A percentile compares a stretch with the other conserved stretches of the same genome.
Evolutionary conservation across 2,329 filamentous ascomycete species (phyloP).

Genomic region (Penicillium sp.): DNA sequence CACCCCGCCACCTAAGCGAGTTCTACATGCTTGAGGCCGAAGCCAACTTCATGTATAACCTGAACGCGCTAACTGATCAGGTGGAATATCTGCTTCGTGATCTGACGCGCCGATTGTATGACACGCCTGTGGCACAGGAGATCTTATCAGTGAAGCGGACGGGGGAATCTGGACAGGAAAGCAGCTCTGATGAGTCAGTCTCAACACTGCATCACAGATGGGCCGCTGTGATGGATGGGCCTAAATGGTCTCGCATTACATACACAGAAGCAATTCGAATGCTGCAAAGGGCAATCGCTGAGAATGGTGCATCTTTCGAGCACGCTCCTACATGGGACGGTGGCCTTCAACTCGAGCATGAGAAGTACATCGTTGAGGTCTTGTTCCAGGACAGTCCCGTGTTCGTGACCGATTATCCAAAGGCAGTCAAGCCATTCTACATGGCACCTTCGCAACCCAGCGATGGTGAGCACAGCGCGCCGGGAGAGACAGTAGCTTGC

Average conservation of each 20-base stretch:
- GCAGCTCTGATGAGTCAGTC: constrained; percentile 27
- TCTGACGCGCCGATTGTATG: constrained; percentile 50
- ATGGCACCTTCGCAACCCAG: constrained; percentile 58
- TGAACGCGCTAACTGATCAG: constrained; percentile 72
- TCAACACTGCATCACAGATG: constrained; percentile 65
- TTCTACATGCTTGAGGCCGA: constrained; percentile 99
- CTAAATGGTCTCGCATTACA: constrained; percentile 73
- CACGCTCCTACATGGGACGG: constrained; percentile 67
- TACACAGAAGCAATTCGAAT: constrained; percentile 74
- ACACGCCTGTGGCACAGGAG: constrained; percentile 54
- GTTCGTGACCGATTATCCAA: constrained; percentile 93
- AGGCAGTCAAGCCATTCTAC: constrained; percentile 86
- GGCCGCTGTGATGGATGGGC: constrained; percentile 59
- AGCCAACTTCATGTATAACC: constrained; percentile 69
- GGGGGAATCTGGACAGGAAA: constrained; percentile 43
- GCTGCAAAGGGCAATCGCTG: constrained; percentile 58
- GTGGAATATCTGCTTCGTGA: constrained; percentile 72
- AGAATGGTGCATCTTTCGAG: constrained; percentile 57
- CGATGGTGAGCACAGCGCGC: constrained; percentile 5
- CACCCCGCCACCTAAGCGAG: constrained; percentile 87
- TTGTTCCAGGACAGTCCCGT: constrained; percentile 66
- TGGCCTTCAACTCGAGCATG: constrained; percentile 86
- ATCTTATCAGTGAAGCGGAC: constrained; percentile 50
- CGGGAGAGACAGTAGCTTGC: constrained; percentile 68
- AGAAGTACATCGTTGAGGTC: constrained; percentile 74